phyloP scores from a whole-genome alignment of 2,329 filamentous ascomycete genomes.

The Juglanconis oblonga region DNA sequence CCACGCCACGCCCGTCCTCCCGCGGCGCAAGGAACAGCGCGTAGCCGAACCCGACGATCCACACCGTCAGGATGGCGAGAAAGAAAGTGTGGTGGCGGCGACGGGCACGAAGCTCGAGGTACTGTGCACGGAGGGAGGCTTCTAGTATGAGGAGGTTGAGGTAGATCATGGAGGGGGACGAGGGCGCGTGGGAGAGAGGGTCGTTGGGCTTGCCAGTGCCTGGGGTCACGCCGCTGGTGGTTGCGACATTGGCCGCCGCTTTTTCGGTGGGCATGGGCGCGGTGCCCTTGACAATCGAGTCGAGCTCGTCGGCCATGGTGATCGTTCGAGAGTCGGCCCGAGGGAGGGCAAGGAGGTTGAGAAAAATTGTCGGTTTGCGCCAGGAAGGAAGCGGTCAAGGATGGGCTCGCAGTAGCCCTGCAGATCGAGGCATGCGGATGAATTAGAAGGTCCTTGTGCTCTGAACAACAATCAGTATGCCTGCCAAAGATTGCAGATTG shows the following conservation, averaged over 20 bases:
- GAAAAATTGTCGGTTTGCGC: not conserved
- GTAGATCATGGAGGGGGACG: slow-evolving; percentile 92
- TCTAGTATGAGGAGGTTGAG: slow-evolving; percentile 97
- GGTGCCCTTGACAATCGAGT: slow-evolving; percentile 84
- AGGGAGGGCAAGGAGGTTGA: not conserved
- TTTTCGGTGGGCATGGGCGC: slow-evolving; percentile 65
- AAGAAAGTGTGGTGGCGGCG: slow-evolving; percentile 93
- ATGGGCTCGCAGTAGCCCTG: slow-evolving; percentile 1
- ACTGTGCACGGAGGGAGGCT: slow-evolving; percentile 87
- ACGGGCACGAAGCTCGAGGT: slow-evolving; percentile 83
- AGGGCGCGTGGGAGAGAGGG: slow-evolving; percentile 78
- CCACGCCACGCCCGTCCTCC: slow-evolving; percentile 87
- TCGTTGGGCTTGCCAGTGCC: slow-evolving; percentile 53
- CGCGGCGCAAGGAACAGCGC: slow-evolving; percentile 92
- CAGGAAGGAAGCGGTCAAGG: not conserved
- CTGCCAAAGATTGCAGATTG: not conserved
- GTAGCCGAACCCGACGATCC: slow-evolving; percentile 84
- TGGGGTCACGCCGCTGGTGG: slow-evolving; percentile 42
- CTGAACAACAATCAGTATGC: not conserved
- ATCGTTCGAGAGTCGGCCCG: not conserved
- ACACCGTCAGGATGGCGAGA: slow-evolving; percentile 71
- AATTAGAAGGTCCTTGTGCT: not conserved
- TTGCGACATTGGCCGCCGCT: slow-evolving; percentile 40
- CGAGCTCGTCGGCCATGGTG: slow-evolving; percentile 65
- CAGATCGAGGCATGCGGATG: not conserved